Evolutionary conservation across 1,139 yeast genomes (phyloP).

Genomic region (Saccharomyces hybrid): DNA sequence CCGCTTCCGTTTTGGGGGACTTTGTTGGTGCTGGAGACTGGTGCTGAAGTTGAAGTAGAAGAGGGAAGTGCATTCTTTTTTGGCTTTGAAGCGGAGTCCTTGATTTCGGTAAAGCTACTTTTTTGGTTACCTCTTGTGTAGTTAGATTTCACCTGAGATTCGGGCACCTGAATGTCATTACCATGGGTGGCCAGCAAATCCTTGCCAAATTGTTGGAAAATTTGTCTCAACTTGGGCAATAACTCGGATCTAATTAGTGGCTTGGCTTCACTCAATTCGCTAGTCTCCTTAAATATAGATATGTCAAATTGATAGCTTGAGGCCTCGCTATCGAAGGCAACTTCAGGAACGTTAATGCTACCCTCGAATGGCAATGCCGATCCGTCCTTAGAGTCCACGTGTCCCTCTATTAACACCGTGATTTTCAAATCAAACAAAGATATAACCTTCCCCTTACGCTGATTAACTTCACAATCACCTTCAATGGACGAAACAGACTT

Average conservation of each 20-base stretch:
- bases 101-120: conserved; percentile 19
- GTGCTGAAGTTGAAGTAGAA: conserved; percentile 11
- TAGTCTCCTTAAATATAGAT: conserved; percentile 52
- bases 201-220: conserved; percentile 58
- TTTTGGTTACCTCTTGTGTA: conserved; percentile 60
- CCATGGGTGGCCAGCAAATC: conserved; percentile 74
- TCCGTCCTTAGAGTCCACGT: conserved; percentile 24
- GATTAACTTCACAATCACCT: conserved; percentile 95
- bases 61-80: conserved; percentile 9
- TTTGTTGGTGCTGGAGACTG: conserved; percentile 18
- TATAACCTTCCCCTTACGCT: conserved; percentile 93
- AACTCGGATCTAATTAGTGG: conserved; percentile 52
- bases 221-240: conserved; percentile 59
- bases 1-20: conserved; percentile 28
- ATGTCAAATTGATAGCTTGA: conserved; percentile 82
- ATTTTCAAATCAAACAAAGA: conserved; percentile 78
- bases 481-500: conserved; percentile 59
- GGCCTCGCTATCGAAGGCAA: conserved; percentile 85
- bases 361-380: conserved; percentile 43
- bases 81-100: conserved; percentile 14
- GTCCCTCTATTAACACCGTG: conserved; percentile 53
- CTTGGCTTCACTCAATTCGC: conserved; percentile 42
- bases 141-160: conserved; percentile 57
- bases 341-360: conserved; percentile 75
- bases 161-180: conserved; percentile 75